Base-by-base conservation (phyloP, 176 grass and related monocot species). In the Bothriochloa decipiens region DNA sequence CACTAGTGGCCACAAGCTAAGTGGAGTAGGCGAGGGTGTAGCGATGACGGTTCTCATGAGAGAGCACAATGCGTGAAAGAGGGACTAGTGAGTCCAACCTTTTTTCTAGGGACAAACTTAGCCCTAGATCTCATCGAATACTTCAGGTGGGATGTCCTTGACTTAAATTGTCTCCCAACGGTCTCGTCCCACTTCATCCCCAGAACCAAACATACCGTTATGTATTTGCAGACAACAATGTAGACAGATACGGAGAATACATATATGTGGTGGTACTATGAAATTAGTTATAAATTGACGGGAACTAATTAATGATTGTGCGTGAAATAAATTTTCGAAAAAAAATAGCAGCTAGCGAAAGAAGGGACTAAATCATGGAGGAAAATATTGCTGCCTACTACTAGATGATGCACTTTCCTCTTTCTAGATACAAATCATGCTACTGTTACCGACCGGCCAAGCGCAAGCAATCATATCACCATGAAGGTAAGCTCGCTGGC, bases 61-160 rank as follows among this genome's bases (percentile, higher is more conserved):
- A 22, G 53, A n/a, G 53, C 53, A n/a, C 2, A 9, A n/a, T 32
- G 29, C 7, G 2, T 57, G 7, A n/a, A 57, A n/a, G 53, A n/a
- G 4, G 20, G 20, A 22, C 7, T 2, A n/a, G 5, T 0, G 20
- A n/a, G 53, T 57, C 18, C 0, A 0, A 2, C 2, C 22, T n/a
- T 57, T n/a, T n/a, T 18, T 18, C 7, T 9, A 22, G 6, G 18
- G 52, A 8, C 2, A 6, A 55, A 6, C 46, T 57, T 2, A 1
- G 53, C 18, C 53, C 0, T 1, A 9, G 18, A 53, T 8, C 7
- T 8, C 7, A 55, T 6, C 2, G 1, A 20, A 18, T 20, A 53
- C 7, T 53, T 53, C 15, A 52, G 16, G 15, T 52, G 16, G 50
- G 49, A 53, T 55, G 18, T 55, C 2, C 2, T 0, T 18, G 2